Evolutionary conservation across 2,329 filamentous ascomycete genomes (phyloP).

Genomic region (Pezicula rhizophila): DNA sequence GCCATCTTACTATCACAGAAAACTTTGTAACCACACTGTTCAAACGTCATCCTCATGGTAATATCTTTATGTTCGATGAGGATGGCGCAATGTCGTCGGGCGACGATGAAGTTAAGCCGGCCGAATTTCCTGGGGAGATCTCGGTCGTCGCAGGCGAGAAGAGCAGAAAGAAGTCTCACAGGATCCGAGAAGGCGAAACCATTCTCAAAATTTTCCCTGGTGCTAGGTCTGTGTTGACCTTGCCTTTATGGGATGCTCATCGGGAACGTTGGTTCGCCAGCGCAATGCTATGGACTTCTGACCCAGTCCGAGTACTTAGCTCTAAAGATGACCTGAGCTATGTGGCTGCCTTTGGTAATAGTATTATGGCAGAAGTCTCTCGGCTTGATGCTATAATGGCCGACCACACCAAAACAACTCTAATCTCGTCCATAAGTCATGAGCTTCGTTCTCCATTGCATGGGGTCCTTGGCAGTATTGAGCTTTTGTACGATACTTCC

Average conservation of each 20-base stretch:
- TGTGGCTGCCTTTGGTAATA: slow-evolving; percentile 42
- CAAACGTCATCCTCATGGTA: slow-evolving; percentile 14
- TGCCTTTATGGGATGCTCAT: slow-evolving; percentile 40
- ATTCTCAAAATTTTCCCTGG: slow-evolving; percentile 30
- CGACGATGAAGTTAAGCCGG: background rate
- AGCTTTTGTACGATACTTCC: slow-evolving; percentile 42
- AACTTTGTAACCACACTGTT: background rate
- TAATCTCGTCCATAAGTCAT: slow-evolving; percentile 54
- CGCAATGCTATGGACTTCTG: slow-evolving; percentile 41
- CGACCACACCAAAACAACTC: slow-evolving; percentile 43
- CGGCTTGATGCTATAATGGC: slow-evolving; percentile 36
- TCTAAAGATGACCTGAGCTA: slow-evolving; percentile 41
- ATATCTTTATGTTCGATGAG: slow-evolving; percentile 15
- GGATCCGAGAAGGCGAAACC: slow-evolving; percentile 1
- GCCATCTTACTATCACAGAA: background rate
- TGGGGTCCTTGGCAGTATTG: slow-evolving; percentile 47
- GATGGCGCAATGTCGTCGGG: slow-evolving; percentile 6
- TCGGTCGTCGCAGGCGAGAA: no score
- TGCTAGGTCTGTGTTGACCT: slow-evolving; percentile 37
- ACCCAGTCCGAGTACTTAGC: slow-evolving; percentile 35
- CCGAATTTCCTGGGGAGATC: background rate
- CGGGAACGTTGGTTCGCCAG: slow-evolving; percentile 41
- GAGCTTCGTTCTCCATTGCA: slow-evolving; percentile 56
- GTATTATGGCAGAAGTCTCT: slow-evolving; percentile 51
- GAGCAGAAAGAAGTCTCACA: no score